phyloP scores from a whole-genome alignment of 208 protist species.

The Herpetomonas muscarum region DNA sequence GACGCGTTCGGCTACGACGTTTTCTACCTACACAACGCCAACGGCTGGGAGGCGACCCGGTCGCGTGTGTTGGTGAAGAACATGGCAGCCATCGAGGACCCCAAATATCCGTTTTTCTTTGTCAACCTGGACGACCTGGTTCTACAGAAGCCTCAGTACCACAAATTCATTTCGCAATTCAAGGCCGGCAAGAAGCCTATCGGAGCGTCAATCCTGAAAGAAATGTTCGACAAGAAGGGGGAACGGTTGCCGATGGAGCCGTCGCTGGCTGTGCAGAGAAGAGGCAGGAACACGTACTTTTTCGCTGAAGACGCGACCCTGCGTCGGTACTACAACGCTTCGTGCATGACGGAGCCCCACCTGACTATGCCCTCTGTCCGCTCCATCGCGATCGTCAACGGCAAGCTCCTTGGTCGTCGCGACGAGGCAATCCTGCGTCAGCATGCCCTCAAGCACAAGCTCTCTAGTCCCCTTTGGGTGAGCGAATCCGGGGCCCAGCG shows the following conservation, averaged over 20 bases:
- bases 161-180: conserved; percentile 13
- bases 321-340: conserved; percentile 83
- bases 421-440: conserved; percentile 71
- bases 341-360: conserved; percentile 66
- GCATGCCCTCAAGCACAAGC: conserved; percentile 77
- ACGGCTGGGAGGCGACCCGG: conserved; percentile 83
- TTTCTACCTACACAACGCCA: conserved; percentile 82
- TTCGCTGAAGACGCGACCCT: conserved; percentile 84
- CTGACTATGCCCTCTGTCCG: conserved; percentile 73
- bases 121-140: conserved; percentile 77
- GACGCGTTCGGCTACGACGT: conserved; percentile 69
- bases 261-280: conserved; percentile 7
- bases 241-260: neutral
- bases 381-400: conserved; percentile 78
- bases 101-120: conserved; percentile 75
- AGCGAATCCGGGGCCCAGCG: conserved; percentile 41
- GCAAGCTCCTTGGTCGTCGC: conserved; percentile 63
- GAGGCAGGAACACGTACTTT: conserved; percentile 31
- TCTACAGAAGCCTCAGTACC: conserved; percentile 52
- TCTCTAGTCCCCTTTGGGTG: conserved; percentile 88
- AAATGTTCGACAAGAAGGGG: conserved; percentile 1
- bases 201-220: conserved; percentile 15
- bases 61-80: conserved; percentile 75
- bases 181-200: conserved; percentile 24
- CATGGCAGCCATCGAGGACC: conserved; percentile 79